Evolutionary conservation across 176 grass and related monocot genomes (phyloP).

Genomic region (Chrysopogon serrulatus): DNA sequence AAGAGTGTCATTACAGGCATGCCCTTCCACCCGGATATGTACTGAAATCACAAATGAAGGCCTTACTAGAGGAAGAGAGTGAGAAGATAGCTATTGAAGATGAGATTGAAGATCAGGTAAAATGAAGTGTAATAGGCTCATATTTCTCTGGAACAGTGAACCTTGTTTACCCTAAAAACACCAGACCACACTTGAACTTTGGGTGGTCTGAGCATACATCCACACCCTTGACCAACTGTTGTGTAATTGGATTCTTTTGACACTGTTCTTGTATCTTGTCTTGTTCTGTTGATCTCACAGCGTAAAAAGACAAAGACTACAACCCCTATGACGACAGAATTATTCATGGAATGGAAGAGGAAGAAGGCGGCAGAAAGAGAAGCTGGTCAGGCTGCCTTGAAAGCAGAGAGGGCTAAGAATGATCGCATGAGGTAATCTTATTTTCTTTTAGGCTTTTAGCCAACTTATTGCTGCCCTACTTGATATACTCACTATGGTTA

Average conservation of each 20-base stretch:
- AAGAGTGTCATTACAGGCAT: slow-evolving; percentile 96
- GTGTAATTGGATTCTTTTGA: neutral
- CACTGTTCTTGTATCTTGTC: slow-evolving; percentile 6
- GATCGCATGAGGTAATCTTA: slow-evolving; percentile 89
- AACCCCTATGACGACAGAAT: slow-evolving; percentile 78
- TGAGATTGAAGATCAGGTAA: slow-evolving; percentile 95
- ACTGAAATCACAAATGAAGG: slow-evolving; percentile 99
- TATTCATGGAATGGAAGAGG: slow-evolving; percentile 96
- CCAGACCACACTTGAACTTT: neutral
- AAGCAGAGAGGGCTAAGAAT: slow-evolving; percentile 93
- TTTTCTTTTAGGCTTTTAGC: slow-evolving; percentile 4
- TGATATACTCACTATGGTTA: neutral
- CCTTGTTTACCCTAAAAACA: neutral
- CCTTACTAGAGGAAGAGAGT: slow-evolving; percentile 93
- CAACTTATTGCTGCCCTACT: neutral
- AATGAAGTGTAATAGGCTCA: slow-evolving; percentile 7
- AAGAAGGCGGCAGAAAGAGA: slow-evolving; percentile 92
- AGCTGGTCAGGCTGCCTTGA: slow-evolving; percentile 67
- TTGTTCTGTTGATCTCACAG: slow-evolving; percentile 44
- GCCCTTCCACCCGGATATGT: slow-evolving; percentile 93
- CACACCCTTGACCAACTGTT: neutral
- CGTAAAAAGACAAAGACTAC: slow-evolving; percentile 63
- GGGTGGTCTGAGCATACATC: neutral
- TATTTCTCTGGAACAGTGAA: neutral
- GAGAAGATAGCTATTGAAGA: slow-evolving; percentile 91